phyloP scores from a whole-genome alignment of 2,329 filamentous ascomycete genomes.

The Cladosporium sp. region DNA sequence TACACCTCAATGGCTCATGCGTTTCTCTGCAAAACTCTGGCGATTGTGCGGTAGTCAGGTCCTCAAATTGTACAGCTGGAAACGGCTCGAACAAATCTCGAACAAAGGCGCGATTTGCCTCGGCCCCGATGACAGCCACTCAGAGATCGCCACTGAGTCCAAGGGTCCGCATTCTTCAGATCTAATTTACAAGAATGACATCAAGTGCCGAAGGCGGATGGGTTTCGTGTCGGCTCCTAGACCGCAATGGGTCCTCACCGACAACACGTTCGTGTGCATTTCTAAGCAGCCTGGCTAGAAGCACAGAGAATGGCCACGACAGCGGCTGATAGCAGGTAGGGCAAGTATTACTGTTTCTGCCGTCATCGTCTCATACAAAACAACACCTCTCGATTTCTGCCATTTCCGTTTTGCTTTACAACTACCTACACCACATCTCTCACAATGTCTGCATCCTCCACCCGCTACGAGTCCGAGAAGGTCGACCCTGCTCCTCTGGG shows the following conservation, averaged over 20 bases:
- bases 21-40: too few species aligned
- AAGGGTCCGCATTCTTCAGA: constrained; percentile 8
- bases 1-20: too few species aligned
- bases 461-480: constrained; percentile 38
- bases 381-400: not conserved
- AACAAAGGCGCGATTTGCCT: not conserved
- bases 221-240: not conserved
- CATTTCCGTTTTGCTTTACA: not conserved
- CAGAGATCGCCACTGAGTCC: not conserved
- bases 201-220: constrained; percentile 8
- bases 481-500: constrained; percentile 38
- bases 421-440: not conserved
- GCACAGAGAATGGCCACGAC: not conserved
- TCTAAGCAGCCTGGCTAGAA: constrained; percentile 10
- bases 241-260: constrained; percentile 9
- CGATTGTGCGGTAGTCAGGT: too few species aligned
- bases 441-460: constrained; percentile 9
- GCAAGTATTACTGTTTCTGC: not conserved
- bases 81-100: not conserved
- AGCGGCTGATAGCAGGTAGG: not conserved
- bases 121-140: not conserved
- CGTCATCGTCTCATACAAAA: not conserved
- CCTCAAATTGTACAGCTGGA: too few species aligned
- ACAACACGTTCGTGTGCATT: constrained; percentile 6
- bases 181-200: constrained; percentile 6